phyloP scores from a whole-genome alignment of 2,329 filamentous ascomycete genomes.

The Aspergillus ochraceoroseus region DNA sequence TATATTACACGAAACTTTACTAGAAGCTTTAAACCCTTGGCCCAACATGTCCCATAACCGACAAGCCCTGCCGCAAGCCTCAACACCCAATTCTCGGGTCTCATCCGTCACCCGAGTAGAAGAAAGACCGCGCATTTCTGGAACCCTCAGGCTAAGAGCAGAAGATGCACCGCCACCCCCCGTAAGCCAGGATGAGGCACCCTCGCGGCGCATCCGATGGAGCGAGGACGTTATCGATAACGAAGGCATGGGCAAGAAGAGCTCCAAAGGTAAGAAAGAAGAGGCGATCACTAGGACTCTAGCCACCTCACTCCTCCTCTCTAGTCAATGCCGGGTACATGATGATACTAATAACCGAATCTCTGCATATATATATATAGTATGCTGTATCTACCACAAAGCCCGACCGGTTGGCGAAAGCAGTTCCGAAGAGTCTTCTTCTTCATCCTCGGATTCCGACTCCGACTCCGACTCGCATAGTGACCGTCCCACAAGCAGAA shows the following conservation, averaged over 20 bases:
- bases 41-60: conserved; percentile 38
- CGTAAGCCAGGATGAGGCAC: conserved; percentile 23
- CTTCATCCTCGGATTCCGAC: conserved; percentile 50
- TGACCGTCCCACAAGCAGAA: conserved; percentile 31
- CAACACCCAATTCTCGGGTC: conserved; percentile 22
- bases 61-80: conserved; percentile 2
- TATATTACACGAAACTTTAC: too few relatives aligned
- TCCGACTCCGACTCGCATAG: conserved; percentile 51
- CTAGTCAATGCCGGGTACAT: too few relatives aligned
- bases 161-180: conserved; percentile 21
- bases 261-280: conserved; percentile 83
- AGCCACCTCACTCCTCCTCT: too few relatives aligned
- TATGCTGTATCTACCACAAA: conserved; percentile 98
- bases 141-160: conserved; percentile 31
- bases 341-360: too few relatives aligned
- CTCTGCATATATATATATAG: too few relatives aligned
- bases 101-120: conserved; percentile 23
- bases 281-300: too few relatives aligned
- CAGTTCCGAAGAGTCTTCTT: conserved; percentile 57
- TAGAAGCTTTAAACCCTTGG: too few relatives aligned
- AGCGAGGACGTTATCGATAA: conserved; percentile 92
- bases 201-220: conserved; percentile 72
- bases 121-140: conserved; percentile 20
- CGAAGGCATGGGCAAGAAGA: conserved; percentile 89
- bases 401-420: conserved; percentile 77